These are phyloP conservation scores for Furcasterigmium sp. DNA, from an alignment of 2,329 filamentous ascomycete species.

Conservation along the genomic window DNA sequence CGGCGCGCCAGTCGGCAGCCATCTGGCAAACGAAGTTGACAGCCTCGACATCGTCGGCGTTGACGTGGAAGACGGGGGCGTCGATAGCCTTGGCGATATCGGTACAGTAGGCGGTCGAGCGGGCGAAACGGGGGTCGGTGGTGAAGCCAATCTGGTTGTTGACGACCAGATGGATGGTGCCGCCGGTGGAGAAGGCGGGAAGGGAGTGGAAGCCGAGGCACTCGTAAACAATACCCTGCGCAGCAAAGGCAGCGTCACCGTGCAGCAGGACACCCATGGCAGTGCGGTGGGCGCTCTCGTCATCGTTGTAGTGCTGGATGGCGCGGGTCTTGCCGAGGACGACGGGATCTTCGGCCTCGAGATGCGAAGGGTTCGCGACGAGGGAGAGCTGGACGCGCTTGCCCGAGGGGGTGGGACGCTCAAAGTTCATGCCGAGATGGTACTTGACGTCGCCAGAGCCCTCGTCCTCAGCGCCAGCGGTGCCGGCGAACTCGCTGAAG, in stretches of 20 bases:
- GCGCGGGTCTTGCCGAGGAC: conserved; percentile 96
- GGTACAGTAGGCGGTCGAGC: conserved; percentile 97
- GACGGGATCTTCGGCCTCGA: conserved; percentile 97
- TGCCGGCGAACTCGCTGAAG: conserved; percentile 95
- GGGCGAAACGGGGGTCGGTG: conserved; percentile 93
- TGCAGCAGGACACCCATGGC: conserved; percentile 96
- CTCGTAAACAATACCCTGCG: conserved; percentile 96
- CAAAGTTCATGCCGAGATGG: conserved; percentile 99
- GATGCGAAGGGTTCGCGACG: conserved; percentile 95
- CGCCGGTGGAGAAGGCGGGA: conserved; percentile 93
- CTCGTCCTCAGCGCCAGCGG: conserved; percentile 82
- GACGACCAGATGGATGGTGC: conserved; percentile 93
- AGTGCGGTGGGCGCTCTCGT: conserved; percentile 80
- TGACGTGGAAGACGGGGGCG: conserved; percentile 97
- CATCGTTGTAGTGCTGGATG: conserved; percentile 98
- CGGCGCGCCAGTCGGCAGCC: conserved; percentile 93
- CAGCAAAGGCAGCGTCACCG: conserved; percentile 95
- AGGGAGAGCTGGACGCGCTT: conserved; percentile 99
- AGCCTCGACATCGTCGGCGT: conserved; percentile 96
- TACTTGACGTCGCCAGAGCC: conserved; percentile 99
- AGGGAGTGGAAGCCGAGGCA: conserved; percentile 96
- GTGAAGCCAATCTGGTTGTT: conserved; percentile 99
- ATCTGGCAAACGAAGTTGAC: conserved; percentile 98
- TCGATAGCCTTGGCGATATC: conserved; percentile 99
- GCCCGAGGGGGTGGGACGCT: conserved; percentile 93